Evolutionary conservation across 805 yeast species (phyloP), one percentile per base, ranked within the genome.

Genomic region (Cyberlindnera japonica): DNA sequence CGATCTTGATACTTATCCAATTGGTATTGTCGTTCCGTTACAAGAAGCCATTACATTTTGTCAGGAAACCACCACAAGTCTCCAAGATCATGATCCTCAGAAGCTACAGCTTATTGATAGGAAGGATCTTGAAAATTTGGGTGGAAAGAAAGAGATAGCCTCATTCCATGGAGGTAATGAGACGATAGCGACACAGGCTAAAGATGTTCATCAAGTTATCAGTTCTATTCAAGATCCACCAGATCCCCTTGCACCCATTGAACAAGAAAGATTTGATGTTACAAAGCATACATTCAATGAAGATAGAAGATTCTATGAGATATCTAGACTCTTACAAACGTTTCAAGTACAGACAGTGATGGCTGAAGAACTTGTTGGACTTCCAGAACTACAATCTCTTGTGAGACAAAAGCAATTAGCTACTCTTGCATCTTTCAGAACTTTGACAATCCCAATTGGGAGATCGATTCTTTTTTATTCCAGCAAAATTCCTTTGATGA

Each of bases 251-350:
- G 79, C 88, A 0, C 83, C 79, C 36, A 68, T 79, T 1, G 91
- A 84, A 51, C 79, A 81, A 4, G 90, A 82, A 41, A 65, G 83
- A 34, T 72, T 81, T 33, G 74, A 74, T 23, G 72, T 84, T n/a
- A 79, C 91, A 2, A 77, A 75, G 46, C 61, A 83, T 11, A 79
- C 90, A 0, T 91, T 88, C 55, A 77, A 81, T 13, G 72, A 75
- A 31, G 98, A 91, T 58, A 65, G 95, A 33, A 66, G 97, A 34
- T 84, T 83, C 55, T 78, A 75, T 50, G 95, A 90, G 52, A 81
- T 84, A 11, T 75, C 90, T 0, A 74, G 77, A 23, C 60, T 89
- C 14, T 59, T 91, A 25, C 90, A 83, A 54, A 79, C 85, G 5
- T 80, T 88, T 1, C 74, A 74, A 44, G 69, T 75, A 8, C 95